Conservation (phyloP, 371 early-diverging fungal genomes). For the Mucor velutinosus region DNA sequence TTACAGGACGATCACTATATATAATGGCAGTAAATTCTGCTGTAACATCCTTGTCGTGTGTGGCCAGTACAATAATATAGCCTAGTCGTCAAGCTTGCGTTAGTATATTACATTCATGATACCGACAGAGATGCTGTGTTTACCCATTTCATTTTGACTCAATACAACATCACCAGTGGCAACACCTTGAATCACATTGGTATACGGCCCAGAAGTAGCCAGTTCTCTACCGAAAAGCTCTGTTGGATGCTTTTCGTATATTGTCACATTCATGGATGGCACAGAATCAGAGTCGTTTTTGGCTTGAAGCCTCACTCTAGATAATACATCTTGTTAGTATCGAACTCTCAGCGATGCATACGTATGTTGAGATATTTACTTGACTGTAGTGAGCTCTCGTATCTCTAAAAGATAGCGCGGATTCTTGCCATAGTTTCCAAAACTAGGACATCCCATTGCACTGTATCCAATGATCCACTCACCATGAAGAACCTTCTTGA, state of each 20-base stretch:
- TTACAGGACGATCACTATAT: slow-evolving; percentile 65
- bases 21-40: slow-evolving; percentile 58
- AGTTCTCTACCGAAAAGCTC: slow-evolving; percentile 63
- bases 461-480: slow-evolving; percentile 68
- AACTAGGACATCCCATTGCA: slow-evolving; percentile 70
- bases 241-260: slow-evolving; percentile 64
- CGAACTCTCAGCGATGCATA: background rate
- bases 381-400: slow-evolving; percentile 61
- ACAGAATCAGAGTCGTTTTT: slow-evolving; percentile 57
- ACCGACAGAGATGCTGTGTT: background rate
- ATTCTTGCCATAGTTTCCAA: slow-evolving; percentile 64
- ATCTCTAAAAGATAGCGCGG: slow-evolving; percentile 71
- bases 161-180: slow-evolving; percentile 52
- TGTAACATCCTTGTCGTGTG: slow-evolving; percentile 56
- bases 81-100: slow-evolving; percentile 25
- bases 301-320: slow-evolving; percentile 75
- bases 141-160: slow-evolving; percentile 49
- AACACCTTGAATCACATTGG: slow-evolving; percentile 70
- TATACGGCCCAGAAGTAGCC: slow-evolving; percentile 75
- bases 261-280: slow-evolving; percentile 73
- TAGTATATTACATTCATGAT: background rate
- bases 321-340: background rate
- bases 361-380: slow-evolving; percentile 37
- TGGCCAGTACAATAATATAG: slow-evolving; percentile 65
- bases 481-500: slow-evolving; percentile 65